Conservation (phyloP, 2,329 filamentous ascomycete genomes). For the Lachnellula hyalina region DNA sequence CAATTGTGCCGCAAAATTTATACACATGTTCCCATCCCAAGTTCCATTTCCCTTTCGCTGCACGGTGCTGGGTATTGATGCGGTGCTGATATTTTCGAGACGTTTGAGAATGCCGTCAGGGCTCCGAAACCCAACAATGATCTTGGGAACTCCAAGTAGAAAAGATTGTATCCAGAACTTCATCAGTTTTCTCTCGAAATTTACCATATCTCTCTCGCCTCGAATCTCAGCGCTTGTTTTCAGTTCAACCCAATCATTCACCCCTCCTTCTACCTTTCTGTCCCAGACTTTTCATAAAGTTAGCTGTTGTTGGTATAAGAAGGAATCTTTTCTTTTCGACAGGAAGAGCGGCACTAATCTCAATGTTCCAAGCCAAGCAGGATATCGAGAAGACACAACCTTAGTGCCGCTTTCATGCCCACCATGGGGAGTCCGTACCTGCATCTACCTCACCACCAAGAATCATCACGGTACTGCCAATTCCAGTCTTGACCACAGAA, state of each 20-base stretch:
- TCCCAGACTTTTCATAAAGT: conserved; percentile 60
- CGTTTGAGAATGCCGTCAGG: conserved; percentile 64
- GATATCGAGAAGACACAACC: too few species aligned
- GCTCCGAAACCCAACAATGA: conserved; percentile 84
- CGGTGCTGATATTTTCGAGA: conserved; percentile 75
- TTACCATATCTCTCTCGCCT: conserved; percentile 61
- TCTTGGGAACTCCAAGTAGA: conserved; percentile 83
- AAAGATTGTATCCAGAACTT: conserved; percentile 98
- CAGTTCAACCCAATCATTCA: conserved; percentile 88
- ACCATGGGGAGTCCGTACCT: conserved; percentile 43
- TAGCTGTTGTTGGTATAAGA: conserved; percentile 28
- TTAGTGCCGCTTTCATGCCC: too few species aligned
- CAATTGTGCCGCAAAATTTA: conserved; percentile 79
- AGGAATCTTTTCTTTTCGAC: too few species aligned
- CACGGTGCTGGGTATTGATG: conserved; percentile 70
- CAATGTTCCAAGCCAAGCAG: too few species aligned
- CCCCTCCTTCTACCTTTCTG: conserved; percentile 59
- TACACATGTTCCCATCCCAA: conserved; percentile 92
- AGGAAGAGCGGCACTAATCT: too few species aligned
- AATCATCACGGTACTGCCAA: conserved; percentile 69
- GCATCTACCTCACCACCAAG: conserved; percentile 93
- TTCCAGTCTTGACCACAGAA: conserved; percentile 82
- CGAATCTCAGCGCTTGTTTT: conserved; percentile 79
- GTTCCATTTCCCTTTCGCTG: conserved; percentile 55
- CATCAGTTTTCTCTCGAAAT: conserved; percentile 84